Percentiles rank a stretch among this genome's conserved stretches.
Conservation (phyloP, 352 stramenopile genomes). For the Blastocystis sp. region DNA sequence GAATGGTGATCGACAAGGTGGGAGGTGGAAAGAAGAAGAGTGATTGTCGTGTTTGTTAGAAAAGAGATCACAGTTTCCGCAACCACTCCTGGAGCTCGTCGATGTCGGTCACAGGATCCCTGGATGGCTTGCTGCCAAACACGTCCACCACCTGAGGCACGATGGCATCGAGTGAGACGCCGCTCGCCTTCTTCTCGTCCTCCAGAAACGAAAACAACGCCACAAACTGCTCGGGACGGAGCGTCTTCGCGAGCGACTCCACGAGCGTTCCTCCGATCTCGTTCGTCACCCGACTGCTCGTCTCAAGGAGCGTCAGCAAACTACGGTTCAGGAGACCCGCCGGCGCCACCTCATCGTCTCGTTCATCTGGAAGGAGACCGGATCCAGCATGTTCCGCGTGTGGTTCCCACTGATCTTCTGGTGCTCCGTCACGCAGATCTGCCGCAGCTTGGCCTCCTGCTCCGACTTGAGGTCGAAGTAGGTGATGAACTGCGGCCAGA, state of each 20-base stretch:
- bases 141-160: neutral
- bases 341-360: neutral
- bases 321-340: neutral
- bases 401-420: neutral
- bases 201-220: neutral
- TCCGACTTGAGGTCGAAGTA: constrained; percentile 10
- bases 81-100: neutral
- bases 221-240: neutral
- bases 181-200: neutral
- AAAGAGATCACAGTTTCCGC: neutral
- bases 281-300: neutral
- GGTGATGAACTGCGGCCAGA: constrained; percentile 39
- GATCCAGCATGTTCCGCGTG: neutral
- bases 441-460: constrained; percentile 30
- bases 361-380: too few relatives aligned
- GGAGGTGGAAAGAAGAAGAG: neutral
- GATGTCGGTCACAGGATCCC: neutral
- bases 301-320: neutral
- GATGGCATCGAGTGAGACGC: neutral
- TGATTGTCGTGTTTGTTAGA: too few relatives aligned
- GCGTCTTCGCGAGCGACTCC: neutral
- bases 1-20: constrained; percentile 60
- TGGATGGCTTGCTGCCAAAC: neutral
- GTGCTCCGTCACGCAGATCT: neutral
- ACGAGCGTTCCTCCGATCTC: neutral